A percentile compares a stretch with the other conserved stretches of the same genome.
These are phyloP conservation scores for Pharus latifolius DNA, from an alignment of 176 grass and related monocot species.

Conservation along the genomic window DNA sequence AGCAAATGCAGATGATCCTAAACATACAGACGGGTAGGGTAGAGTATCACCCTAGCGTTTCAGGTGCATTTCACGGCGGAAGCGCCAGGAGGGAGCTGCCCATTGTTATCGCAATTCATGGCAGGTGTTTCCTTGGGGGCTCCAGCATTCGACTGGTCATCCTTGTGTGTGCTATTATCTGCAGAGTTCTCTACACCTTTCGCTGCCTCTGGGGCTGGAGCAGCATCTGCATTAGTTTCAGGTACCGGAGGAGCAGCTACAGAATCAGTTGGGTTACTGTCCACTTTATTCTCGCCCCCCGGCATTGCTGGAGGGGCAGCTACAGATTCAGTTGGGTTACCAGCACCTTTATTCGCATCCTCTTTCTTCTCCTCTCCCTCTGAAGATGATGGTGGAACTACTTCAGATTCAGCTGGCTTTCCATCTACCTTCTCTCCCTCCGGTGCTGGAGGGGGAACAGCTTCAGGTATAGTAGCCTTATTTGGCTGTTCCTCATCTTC, in stretches of 20 bases:
- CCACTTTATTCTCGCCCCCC: not conserved
- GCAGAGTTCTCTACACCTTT: conserved; percentile 9
- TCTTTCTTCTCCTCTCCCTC: not conserved
- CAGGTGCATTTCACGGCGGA: conserved; percentile 39
- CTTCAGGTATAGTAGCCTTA: not conserved
- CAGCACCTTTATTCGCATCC: conserved; percentile 8
- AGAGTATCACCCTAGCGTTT: not conserved
- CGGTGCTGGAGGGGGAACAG: not conserved
- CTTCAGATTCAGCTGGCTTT: not conserved
- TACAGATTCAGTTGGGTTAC: not conserved
- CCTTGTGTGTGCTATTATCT: conserved; percentile 7
- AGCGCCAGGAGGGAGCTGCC: conserved; percentile 29
- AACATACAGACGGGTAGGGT: not conserved
- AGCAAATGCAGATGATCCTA: conserved; percentile 19
- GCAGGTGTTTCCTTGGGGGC: not conserved
- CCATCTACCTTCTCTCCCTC: conserved; percentile 7
- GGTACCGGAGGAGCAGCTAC: not conserved
- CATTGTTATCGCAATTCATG: conserved; percentile 16
- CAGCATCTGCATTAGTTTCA: conserved; percentile 18
- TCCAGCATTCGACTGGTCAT: not conserved
- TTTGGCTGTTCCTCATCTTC: not conserved
- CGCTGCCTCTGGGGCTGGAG: not conserved
- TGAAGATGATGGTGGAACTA: not conserved
- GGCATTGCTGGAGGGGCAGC: not conserved
- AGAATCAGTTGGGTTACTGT: conserved; percentile 19